Conservation (phyloP, 225 moss, liverwort and hornwort genomes). For the Antitrichia curtipendula region DNA sequence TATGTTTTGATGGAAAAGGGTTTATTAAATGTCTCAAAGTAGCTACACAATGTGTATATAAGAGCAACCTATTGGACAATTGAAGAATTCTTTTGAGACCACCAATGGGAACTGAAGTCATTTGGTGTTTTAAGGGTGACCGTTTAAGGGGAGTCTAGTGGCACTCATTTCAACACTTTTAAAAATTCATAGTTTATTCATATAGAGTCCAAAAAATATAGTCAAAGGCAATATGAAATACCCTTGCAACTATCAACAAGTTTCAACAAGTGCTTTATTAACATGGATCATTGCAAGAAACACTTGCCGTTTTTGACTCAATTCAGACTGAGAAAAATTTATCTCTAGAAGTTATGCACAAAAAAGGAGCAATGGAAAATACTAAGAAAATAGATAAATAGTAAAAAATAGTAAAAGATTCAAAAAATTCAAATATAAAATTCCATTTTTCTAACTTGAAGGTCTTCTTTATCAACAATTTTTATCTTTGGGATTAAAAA, state of each 20-base stretch:
- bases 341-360: too few relatives aligned
- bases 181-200: background rate
- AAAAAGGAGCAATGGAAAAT: too few relatives aligned
- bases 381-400: too few relatives aligned
- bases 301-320: too few relatives aligned
- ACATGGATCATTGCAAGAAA: too few relatives aligned
- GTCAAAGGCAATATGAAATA: background rate
- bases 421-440: too few relatives aligned
- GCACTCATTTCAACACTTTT: background rate
- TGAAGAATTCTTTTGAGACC: background rate
- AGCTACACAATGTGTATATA: fast-evolving
- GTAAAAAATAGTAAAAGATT: too few relatives aligned
- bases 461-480: too few relatives aligned
- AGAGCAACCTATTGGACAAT: background rate
- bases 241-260: background rate
- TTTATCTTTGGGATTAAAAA: too few relatives aligned
- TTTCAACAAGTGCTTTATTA: background rate
- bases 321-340: too few relatives aligned
- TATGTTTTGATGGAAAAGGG: background rate
- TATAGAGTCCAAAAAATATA: background rate
- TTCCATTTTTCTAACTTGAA: too few relatives aligned
- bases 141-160: background rate
- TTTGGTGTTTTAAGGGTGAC: background rate
- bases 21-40: background rate
- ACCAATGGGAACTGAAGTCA: background rate